These are phyloP conservation scores for Botrytis paeoniae DNA, from an alignment of 2,329 filamentous ascomycete species.

Conservation along the genomic window DNA sequence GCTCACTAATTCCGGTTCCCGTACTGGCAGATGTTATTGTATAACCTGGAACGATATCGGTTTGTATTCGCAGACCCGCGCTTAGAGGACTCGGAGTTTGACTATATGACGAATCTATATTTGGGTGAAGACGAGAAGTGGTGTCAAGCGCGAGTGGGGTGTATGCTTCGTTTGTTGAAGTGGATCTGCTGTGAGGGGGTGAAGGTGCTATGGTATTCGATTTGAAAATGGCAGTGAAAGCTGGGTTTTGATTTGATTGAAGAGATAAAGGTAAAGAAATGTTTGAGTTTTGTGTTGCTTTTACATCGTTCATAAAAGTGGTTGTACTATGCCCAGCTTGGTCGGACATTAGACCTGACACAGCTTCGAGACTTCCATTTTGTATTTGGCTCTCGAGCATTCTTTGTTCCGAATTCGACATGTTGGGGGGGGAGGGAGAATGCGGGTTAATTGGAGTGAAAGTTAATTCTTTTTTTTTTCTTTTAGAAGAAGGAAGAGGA, in stretches of 20 bases:
- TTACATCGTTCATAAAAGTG: not conserved
- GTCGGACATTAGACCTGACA: not conserved
- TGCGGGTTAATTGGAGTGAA: not conserved
- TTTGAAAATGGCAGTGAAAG: conserved; percentile 34
- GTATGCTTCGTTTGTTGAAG: conserved; percentile 18
- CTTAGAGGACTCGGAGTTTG: conserved; percentile 32
- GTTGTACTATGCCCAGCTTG: not conserved
- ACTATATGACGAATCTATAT: conserved; percentile 19
- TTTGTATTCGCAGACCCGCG: conserved; percentile 39
- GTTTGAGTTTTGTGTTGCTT: conserved; percentile 4
- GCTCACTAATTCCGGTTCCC: conserved; percentile 21
- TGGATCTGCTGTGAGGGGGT: conserved; percentile 27
- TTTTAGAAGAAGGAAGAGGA: not conserved
- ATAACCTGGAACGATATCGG: conserved; percentile 37
- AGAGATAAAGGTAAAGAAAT: not conserved
- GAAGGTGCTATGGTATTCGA: conserved; percentile 44
- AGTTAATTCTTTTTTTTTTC: not conserved
- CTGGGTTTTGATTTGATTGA: conserved; percentile 11
- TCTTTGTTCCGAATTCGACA: conserved; percentile 14
- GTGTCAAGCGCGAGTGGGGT: conserved; percentile 32
- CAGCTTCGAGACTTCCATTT: conserved; percentile 13
- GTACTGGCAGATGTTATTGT: conserved; percentile 31
- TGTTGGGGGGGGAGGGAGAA: not conserved
- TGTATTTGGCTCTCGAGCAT: conserved; percentile 4
- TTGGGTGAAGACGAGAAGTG: conserved; percentile 24